A percentile compares a stretch with the other conserved stretches of the same genome.
Evolutionary conservation across 805 yeast species (phyloP).

Genomic region (Wickerhamomyces bovis): DNA sequence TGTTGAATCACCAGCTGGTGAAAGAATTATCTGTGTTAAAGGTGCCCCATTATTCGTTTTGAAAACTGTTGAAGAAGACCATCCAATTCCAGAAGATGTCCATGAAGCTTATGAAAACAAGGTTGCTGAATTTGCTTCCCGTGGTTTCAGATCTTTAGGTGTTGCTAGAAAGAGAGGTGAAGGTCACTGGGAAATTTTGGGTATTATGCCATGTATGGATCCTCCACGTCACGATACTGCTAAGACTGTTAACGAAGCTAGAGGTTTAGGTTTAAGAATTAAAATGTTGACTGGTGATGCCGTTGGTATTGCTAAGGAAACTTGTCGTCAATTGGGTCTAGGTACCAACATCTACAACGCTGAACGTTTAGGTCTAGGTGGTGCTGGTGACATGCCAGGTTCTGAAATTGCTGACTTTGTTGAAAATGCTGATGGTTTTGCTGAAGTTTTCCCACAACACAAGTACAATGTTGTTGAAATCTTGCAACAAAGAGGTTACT

Average conservation of each 20-base stretch:
- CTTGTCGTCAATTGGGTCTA: slow-evolving; percentile 94
- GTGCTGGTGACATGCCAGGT: slow-evolving; percentile 92
- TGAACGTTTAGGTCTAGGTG: slow-evolving; percentile 92
- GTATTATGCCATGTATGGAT: slow-evolving; percentile 98
- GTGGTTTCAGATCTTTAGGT: slow-evolving; percentile 98
- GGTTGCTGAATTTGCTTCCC: slow-evolving; percentile 95
- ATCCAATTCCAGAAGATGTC: slow-evolving; percentile 90
- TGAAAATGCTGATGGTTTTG: slow-evolving; percentile 97
- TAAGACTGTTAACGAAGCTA: slow-evolving; percentile 87
- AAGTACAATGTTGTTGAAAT: slow-evolving; percentile 94
- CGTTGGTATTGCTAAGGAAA: slow-evolving; percentile 97
- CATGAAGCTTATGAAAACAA: slow-evolving; percentile 93
- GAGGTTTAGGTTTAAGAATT: slow-evolving; percentile 85
- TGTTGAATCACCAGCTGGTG: slow-evolving; percentile 95
- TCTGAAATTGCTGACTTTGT: slow-evolving; percentile 95
- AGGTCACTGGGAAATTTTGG: slow-evolving; percentile 96
- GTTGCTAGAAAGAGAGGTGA: slow-evolving; percentile 98
- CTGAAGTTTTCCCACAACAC: slow-evolving; percentile 98
- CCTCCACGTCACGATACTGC: slow-evolving; percentile 99
- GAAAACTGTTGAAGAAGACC: slow-evolving; percentile 95
- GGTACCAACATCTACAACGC: slow-evolving; percentile 97
- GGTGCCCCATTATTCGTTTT: slow-evolving; percentile 97
- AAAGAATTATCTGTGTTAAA: slow-evolving; percentile 90
- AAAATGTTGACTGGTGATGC: slow-evolving; percentile 99
- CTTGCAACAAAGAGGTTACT: slow-evolving; percentile 91